These are phyloP conservation scores for Singerocomus inundabilis DNA, from an alignment of 1,284 basidiomycete genomes.

Conservation along the genomic window DNA sequence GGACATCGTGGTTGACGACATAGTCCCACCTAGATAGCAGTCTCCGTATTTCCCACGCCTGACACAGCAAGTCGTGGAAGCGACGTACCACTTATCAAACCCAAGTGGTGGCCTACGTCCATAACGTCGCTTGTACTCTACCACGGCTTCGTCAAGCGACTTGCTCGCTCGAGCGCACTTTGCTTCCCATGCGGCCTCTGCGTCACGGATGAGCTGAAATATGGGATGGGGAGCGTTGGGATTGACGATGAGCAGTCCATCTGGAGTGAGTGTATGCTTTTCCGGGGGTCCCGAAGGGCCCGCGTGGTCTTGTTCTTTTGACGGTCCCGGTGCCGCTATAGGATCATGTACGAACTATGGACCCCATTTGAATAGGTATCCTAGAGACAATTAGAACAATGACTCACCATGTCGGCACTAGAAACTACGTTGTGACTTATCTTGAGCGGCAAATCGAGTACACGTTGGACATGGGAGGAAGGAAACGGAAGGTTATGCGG, in stretches of 20 bases:
- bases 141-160: conserved; percentile 43
- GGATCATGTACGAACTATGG: background rate
- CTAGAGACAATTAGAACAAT: background rate
- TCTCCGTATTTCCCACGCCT: background rate
- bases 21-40: conserved; percentile 49
- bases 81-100: conserved; percentile 55
- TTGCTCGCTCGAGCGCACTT: conserved; percentile 44
- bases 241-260: conserved; percentile 35
- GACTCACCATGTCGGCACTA: background rate
- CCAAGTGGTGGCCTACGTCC: conserved; percentile 50
- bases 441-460: background rate
- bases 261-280: conserved; percentile 21
- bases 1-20: conserved; percentile 50
- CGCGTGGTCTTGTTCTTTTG: background rate
- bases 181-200: conserved; percentile 39
- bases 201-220: conserved; percentile 43
- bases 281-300: conserved; percentile 1
- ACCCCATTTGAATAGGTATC: background rate
- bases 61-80: background rate
- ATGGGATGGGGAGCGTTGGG: conserved; percentile 41
- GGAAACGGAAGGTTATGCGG: background rate
- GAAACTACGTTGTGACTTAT: background rate
- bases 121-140: conserved; percentile 49
- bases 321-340: background rate
- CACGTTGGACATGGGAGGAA: background rate